Evolutionary conservation across 768 basidiomycete species (phyloP), one percentile per base, ranked within the genome.

Genomic region (Hericium alpestre): DNA sequence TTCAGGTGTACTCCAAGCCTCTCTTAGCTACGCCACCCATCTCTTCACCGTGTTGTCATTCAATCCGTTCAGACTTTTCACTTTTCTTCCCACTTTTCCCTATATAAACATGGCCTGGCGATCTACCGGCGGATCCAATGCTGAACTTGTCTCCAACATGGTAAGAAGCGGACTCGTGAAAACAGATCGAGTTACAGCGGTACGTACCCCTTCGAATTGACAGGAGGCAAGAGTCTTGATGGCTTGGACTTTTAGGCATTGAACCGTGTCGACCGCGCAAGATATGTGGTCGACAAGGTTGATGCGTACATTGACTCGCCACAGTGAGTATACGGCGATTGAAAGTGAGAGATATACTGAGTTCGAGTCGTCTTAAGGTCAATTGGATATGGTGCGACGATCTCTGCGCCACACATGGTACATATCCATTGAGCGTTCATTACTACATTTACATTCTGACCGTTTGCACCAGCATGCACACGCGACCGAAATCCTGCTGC

Each of bases 351-450:
- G 12, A 25, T 32, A 12, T 23, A 27, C 46, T 50, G 16, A 59
- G 22, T 32, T 48, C 9, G 22, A 12, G n/a, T 4, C 50, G 10
- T 15, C 18, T 38, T 22, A 16, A 58, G 59, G 38, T 64, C 89
- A 16, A 93, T 93, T 53, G 87, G 89, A 2, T 79, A 87, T 65
- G 85, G 83, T 12, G 94, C 93, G 13, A 99, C 95, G 0, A 97
- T 99, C 60, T 91, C 88, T 40, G 95, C 95, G 0, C 95, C 95
- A 1, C 95, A 99, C 67, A 98, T 98, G 94, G 88, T 86, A 54
- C 66, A 65, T 39, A 38, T 32, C 4, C 43, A 32, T 6, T 50
- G 51, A 53, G 18, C 16, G 23, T 22, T 15, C 27, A 27, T 49
- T 18, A 3, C 3, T 51, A 10, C 18, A 41, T 10, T 32, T 47